phyloP scores from a whole-genome alignment of 2,329 filamentous ascomycete species.

The Talaromyces sp. region DNA sequence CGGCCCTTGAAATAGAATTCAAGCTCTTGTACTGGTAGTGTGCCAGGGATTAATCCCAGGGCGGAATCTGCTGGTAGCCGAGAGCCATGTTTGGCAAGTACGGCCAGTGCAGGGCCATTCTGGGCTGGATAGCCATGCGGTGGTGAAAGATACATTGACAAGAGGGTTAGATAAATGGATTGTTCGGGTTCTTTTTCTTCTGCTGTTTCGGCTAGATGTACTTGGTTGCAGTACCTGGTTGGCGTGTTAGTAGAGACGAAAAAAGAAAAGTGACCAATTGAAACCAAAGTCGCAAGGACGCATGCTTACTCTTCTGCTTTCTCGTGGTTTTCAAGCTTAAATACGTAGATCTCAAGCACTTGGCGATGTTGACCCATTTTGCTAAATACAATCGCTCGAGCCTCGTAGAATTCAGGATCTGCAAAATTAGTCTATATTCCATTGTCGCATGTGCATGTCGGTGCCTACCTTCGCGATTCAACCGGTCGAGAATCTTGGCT shows the following conservation, averaged over 20 bases:
- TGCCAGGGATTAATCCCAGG: slow-evolving; percentile 79
- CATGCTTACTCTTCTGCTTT: slow-evolving; percentile 91
- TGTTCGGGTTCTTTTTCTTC: slow-evolving; percentile 61
- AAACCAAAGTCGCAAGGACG: slow-evolving; percentile 16
- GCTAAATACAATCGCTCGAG: slow-evolving; percentile 84
- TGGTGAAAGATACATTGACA: slow-evolving; percentile 86
- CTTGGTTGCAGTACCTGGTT: slow-evolving; percentile 80
- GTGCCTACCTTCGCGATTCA: slow-evolving; percentile 74
- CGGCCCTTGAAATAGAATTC: slow-evolving; percentile 90
- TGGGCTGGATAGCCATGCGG: slow-evolving; percentile 71
- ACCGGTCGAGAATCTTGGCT: slow-evolving; percentile 72
- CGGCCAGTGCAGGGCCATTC: slow-evolving; percentile 76
- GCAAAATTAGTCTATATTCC: background rate
- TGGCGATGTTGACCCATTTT: slow-evolving; percentile 96
- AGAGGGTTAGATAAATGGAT: slow-evolving; percentile 88
- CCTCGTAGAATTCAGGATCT: slow-evolving; percentile 87
- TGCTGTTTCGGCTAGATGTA: slow-evolving; percentile 61
- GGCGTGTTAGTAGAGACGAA: slow-evolving; percentile 14
- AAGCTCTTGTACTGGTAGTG: slow-evolving; percentile 75
- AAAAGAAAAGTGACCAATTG: background rate
- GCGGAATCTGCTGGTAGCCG: slow-evolving; percentile 86
- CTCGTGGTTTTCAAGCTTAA: slow-evolving; percentile 80
- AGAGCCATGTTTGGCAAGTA: slow-evolving; percentile 91
- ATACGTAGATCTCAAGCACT: slow-evolving; percentile 96
- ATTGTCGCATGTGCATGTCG: background rate